Percentiles rank a stretch among this genome's conserved stretches.
Evolutionary conservation across 176 grass and related monocot genomes (phyloP).

Genomic region (Triticum aestivum): IWGSC_CS_RefSeq_v2.1 NC_057802.1:484830894-484831393

Average conservation of each 20-base stretch:
- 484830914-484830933: too few relatives aligned
- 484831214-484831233: neutral
- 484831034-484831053: neutral
- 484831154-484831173: too few relatives aligned
- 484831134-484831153: too few relatives aligned
- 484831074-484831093: too few relatives aligned
- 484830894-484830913: neutral
- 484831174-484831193: too few relatives aligned
- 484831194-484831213: too few relatives aligned
- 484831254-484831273: constrained; percentile 8
- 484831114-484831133: too few relatives aligned
- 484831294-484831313: neutral
- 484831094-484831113: too few relatives aligned
- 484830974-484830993: constrained; percentile 4
- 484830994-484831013: constrained; percentile 26
- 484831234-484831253: neutral
- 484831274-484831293: neutral
- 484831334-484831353: neutral
- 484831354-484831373: neutral
- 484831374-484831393: constrained; percentile 3
- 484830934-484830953: too few relatives aligned
- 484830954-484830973: neutral
- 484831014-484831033: neutral
- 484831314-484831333: neutral
- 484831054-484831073: neutral